Evolutionary conservation across 2,329 filamentous ascomycete species (phyloP).

Genomic region (Emericellopsis cladophorae): DNA sequence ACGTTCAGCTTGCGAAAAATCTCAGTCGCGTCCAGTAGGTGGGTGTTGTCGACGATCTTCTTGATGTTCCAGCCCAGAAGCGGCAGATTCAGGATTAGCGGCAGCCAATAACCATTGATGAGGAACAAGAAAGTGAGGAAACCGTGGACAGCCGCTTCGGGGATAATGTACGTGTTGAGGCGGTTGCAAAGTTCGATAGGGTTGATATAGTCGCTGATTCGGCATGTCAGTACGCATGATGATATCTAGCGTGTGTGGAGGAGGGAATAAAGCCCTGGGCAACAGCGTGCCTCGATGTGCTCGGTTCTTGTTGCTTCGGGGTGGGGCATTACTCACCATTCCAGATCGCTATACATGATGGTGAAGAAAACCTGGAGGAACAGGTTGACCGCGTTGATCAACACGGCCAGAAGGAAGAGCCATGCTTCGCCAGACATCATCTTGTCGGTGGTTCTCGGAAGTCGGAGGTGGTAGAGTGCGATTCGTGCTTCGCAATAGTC

Average conservation of each 20-base stretch:
- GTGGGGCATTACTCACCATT: conserved; percentile 59
- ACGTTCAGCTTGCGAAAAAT: conserved; percentile 99
- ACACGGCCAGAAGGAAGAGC: conserved; percentile 93
- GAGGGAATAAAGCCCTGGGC: neutral
- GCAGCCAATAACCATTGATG: conserved; percentile 97
- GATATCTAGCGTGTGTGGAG: neutral
- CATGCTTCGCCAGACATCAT: conserved; percentile 94
- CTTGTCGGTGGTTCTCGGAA: no score
- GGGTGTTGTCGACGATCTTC: conserved; percentile 97
- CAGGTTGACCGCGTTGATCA: conserved; percentile 99
- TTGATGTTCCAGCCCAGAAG: conserved; percentile 90
- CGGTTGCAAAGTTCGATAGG: conserved; percentile 99
- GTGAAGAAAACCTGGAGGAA: conserved; percentile 99
- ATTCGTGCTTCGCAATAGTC: no score
- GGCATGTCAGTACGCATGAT: conserved; percentile 2
- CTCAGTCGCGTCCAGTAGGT: conserved; percentile 93
- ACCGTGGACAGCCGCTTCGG: conserved; percentile 93
- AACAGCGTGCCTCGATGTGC: conserved; percentile 1
- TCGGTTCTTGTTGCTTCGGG: neutral
- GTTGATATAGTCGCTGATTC: conserved; percentile 90
- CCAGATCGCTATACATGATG: conserved; percentile 99
- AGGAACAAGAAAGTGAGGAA: conserved; percentile 94
- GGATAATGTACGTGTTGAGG: conserved; percentile 98
- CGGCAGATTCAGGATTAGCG: conserved; percentile 82
- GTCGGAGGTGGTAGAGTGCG: no score